Evolutionary conservation across 805 yeast species (phyloP).

Genomic region (Metschnikowia borealis): DNA sequence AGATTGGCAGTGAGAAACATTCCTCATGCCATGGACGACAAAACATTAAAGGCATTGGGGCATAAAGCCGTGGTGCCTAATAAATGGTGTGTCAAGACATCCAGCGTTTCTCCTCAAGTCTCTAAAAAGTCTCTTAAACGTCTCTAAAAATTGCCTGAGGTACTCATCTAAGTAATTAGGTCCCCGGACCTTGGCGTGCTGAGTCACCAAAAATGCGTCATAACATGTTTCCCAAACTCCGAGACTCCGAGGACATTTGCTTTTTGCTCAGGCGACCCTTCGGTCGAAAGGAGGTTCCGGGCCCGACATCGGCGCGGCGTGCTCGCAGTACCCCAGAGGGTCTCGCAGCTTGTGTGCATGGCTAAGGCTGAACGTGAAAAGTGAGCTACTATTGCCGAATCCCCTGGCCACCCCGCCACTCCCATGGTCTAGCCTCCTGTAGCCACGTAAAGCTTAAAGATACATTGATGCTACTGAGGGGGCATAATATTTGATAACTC

Average conservation of each 20-base stretch:
- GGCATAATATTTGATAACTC: too few species aligned
- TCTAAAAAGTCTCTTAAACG: too few species aligned
- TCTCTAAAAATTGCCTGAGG: too few species aligned
- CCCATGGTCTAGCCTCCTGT: not conserved
- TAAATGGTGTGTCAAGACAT: too few species aligned
- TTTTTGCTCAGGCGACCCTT: not conserved
- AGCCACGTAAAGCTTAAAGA: too few species aligned
- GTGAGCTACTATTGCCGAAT: not conserved
- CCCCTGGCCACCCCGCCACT: not conserved
- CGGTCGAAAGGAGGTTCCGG: slow-evolving; percentile 8
- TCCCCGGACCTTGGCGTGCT: not conserved
- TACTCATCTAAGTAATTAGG: too few species aligned
- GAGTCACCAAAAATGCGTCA: not conserved
- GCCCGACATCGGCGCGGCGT: slow-evolving; percentile 5
- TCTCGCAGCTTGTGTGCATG: slow-evolving; percentile 1
- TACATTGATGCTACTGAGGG: too few species aligned
- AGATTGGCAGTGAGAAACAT: slow-evolving; percentile 91
- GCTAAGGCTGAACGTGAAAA: slow-evolving; percentile 2
- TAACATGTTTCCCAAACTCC: not conserved
- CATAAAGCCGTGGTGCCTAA: slow-evolving; percentile 93
- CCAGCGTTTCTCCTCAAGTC: too few species aligned
- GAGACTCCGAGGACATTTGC: slow-evolving; percentile 3
- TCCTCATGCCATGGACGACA: slow-evolving; percentile 88
- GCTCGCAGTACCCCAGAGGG: not conserved
- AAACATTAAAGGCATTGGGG: slow-evolving; percentile 84